phyloP scores from a whole-genome alignment of 257 asterid species.

The Anisodus acutangulus region DNA sequence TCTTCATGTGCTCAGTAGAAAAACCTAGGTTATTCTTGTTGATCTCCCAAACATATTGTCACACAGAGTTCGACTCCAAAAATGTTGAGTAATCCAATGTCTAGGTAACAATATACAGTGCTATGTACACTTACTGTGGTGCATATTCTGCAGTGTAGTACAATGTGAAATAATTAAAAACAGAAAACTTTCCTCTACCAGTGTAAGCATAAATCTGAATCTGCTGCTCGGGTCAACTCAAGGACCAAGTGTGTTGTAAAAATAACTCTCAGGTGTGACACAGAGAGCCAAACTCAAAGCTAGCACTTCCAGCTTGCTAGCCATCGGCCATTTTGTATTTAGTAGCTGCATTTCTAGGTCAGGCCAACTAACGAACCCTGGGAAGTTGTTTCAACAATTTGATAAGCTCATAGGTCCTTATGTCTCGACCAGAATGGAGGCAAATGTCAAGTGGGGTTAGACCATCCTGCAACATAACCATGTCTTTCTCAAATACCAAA shows the following conservation, averaged over 20 bases:
- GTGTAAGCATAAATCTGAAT: background rate
- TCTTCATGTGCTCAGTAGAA: background rate
- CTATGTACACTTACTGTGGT: background rate
- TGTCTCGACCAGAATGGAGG: conserved; percentile 28
- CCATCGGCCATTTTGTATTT: background rate
- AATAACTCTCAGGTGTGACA: background rate
- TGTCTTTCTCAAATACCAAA: conserved; percentile 6
- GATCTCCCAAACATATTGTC: background rate
- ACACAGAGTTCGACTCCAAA: background rate
- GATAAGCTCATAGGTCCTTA: conserved; percentile 29
- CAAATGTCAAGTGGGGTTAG: conserved; percentile 28
- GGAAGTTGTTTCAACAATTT: conserved; percentile 30
- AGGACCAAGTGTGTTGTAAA: background rate
- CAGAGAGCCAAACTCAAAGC: background rate
- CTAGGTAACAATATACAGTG: conserved; percentile 9
- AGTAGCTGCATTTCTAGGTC: conserved; percentile 11
- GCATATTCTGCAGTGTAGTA: background rate
- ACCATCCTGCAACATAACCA: conserved; percentile 34
- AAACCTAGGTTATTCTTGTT: background rate
- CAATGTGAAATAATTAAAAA: background rate
- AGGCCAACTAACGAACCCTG: background rate
- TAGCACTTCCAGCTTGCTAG: background rate
- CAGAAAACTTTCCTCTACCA: background rate
- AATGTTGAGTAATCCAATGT: background rate
- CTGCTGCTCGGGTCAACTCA: background rate